Conservation (phyloP, 805 yeast genomes). For the Cyberlindnera saturnus region DNA sequence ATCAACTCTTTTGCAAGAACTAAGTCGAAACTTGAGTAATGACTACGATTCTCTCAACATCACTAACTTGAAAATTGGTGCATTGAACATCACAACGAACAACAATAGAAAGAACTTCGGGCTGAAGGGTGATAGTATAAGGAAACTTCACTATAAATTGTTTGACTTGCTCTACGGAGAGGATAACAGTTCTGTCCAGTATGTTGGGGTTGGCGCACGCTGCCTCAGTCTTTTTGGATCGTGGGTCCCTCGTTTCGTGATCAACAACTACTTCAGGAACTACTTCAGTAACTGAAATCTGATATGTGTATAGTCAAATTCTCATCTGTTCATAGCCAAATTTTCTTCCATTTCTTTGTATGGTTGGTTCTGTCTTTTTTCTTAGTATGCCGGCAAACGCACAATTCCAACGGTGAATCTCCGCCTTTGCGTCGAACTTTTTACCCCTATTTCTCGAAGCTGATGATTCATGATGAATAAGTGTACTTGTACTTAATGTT, state of each 20-base stretch:
- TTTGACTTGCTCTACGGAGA: constrained; percentile 21
- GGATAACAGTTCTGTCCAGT: constrained; percentile 11
- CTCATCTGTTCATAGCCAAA: too few species aligned
- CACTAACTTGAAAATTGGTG: constrained; percentile 40
- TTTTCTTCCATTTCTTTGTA: too few species aligned
- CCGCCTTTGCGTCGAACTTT: neutral
- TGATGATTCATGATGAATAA: too few species aligned
- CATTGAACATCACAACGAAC: constrained; percentile 32
- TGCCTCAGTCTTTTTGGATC: constrained; percentile 12
- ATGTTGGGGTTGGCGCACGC: constrained; percentile 22
- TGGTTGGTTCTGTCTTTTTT: too few species aligned
- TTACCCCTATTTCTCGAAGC: constrained; percentile 1
- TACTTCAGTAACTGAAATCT: constrained; percentile 5
- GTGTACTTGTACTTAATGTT: too few species aligned
- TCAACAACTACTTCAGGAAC: constrained; percentile 11
- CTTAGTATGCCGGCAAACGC: too few species aligned
- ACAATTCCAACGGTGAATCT: too few species aligned
- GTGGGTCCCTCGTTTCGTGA: constrained; percentile 19
- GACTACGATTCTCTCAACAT: constrained; percentile 37
- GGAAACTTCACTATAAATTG: constrained; percentile 15
- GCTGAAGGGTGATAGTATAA: constrained; percentile 18
- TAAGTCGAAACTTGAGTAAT: constrained; percentile 32
- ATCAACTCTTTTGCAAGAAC: constrained; percentile 35
- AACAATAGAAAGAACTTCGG: constrained; percentile 13
- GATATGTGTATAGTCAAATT: neutral